Evolutionary conservation across 768 basidiomycete genomes (phyloP), one percentile per base, ranked within the genome.

Genomic region (Kwoniella pini): DNA sequence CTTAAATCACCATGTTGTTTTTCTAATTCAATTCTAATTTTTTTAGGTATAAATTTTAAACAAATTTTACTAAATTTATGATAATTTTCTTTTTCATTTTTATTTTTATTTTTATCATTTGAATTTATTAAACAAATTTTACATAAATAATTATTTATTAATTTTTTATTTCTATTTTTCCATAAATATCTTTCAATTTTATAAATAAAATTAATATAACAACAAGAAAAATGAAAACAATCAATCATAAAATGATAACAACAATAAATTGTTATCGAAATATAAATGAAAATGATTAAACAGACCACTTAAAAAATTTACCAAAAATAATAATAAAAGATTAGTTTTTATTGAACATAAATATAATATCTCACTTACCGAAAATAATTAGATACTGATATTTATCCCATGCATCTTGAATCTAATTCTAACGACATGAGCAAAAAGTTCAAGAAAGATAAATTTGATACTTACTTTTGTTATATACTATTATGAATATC

Each of bases 361-460:
- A 27, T 10, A 19, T 15, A n/a, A 27, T 10, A 24, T n/a, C n/a
- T n/a, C n/a, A 53, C 52, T 38, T 19, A 61, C 59, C 28, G 36
- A 61, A 61, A 22, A 61, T 61, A 12, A 61, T 61, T n/a, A 61
- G 33, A n/a, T 54, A 39, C 17, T 48, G 43, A 45, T 61, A 61
- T 21, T 61, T 15, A 15, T 61, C 38, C 52, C 53, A 61, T 1
- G 46, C 53, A 30, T 42, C 43, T 54, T 61, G 43, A n/a, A 61
- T 44, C 59, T 60, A 38, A n/a, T n/a, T n/a, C n/a, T n/a, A n/a
- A n/a, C n/a, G n/a, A n/a, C n/a, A n/a, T n/a, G n/a, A n/a, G n/a
- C n/a, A n/a, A n/a, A n/a, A n/a, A n/a, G n/a, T n/a, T n/a, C n/a
- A n/a, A n/a, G n/a, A n/a, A n/a, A n/a, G n/a, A n/a, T n/a, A n/a